phyloP scores from a whole-genome alignment of 2,329 filamentous ascomycete genomes.

The Aspergillus fijiensis region DNA sequence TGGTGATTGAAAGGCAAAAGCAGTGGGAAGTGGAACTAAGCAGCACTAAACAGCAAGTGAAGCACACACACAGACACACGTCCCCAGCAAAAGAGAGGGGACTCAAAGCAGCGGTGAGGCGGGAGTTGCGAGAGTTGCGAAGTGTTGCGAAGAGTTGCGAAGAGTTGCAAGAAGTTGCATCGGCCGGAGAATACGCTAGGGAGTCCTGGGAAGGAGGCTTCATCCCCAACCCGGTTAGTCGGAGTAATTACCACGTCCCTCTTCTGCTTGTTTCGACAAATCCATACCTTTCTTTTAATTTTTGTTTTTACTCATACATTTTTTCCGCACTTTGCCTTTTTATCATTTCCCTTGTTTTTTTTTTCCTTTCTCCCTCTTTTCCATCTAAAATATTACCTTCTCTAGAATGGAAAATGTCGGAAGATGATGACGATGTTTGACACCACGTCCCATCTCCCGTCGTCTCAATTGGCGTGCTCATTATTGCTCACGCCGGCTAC shows the following conservation, averaged over 20 bases:
- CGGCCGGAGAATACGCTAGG: conserved; percentile 38
- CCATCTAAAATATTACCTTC: not conserved
- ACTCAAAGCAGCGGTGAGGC: conserved; percentile 44
- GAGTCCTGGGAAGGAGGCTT: conserved; percentile 35
- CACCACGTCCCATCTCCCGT: not conserved
- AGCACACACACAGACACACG: conserved; percentile 15
- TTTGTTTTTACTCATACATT: not conserved
- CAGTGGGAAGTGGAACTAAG: too few species aligned
- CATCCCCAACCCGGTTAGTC: conserved; percentile 6
- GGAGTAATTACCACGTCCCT: not conserved
- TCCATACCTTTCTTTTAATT: not conserved
- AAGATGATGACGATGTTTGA: not conserved
- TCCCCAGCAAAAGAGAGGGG: too few species aligned
- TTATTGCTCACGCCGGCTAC: not conserved
- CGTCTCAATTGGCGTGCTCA: not conserved
- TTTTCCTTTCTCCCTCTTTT: not conserved
- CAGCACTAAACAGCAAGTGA: too few species aligned
- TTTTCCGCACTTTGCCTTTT: not conserved
- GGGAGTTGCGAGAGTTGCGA: conserved; percentile 17
- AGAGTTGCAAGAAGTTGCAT: conserved; percentile 16
- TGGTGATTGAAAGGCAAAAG: conserved; percentile 26
- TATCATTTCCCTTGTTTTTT: not conserved
- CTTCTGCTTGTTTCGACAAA: not conserved
- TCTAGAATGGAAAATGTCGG: not conserved
- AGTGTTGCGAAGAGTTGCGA: too few species aligned